These are phyloP conservation scores for Puccinellia tenuiflora DNA, from an alignment of 176 grass and related monocot genomes.

Conservation along the genomic window DNA sequence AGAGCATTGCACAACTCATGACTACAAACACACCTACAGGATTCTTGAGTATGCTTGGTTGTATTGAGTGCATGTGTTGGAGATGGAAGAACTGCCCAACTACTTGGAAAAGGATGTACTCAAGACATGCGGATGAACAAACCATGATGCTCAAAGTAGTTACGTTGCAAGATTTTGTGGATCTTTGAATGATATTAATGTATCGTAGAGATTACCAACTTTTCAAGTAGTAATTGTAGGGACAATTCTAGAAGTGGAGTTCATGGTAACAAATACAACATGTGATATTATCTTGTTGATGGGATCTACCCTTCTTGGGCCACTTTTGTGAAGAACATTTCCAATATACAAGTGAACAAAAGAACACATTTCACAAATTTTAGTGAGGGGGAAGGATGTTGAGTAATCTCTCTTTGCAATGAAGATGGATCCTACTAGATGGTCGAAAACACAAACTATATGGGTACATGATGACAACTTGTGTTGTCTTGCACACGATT, in stretches of 20 bases:
- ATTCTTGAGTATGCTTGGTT: too few relatives aligned
- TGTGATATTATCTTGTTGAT: not conserved
- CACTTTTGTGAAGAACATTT: not conserved
- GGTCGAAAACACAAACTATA: not conserved
- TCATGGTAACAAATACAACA: not conserved
- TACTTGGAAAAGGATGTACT: too few relatives aligned
- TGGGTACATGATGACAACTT: not conserved
- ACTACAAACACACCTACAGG: too few relatives aligned
- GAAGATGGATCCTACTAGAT: not conserved
- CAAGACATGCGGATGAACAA: too few relatives aligned
- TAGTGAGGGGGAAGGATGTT: not conserved
- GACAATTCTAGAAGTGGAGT: not conserved
- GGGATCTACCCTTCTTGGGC: not conserved
- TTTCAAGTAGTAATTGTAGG: not conserved
- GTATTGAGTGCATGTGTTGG: not conserved
- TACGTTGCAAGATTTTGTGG: too few relatives aligned
- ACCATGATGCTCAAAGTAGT: too few relatives aligned
- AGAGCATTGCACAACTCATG: too few relatives aligned
- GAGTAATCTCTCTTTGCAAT: not conserved
- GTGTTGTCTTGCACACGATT: not conserved
- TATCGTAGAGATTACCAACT: too few relatives aligned
- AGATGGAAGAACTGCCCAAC: too few relatives aligned
- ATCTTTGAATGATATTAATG: too few relatives aligned
- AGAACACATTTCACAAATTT: not conserved
- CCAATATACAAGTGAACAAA: not conserved